Evolutionary conservation across 768 basidiomycete genomes (phyloP).

Genomic region (Leucocoprinus sp.): DNA sequence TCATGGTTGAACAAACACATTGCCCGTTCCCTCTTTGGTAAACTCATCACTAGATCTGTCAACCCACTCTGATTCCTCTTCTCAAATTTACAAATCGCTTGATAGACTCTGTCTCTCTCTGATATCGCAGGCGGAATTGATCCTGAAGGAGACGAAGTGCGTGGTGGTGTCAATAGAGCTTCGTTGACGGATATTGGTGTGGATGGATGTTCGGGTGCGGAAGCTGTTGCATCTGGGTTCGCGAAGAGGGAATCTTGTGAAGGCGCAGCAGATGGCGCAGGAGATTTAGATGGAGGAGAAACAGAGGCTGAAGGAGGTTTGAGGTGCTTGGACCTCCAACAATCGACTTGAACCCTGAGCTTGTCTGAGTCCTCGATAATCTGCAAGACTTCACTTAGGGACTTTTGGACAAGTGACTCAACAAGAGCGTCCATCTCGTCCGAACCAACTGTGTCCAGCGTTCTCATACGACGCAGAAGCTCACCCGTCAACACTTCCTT

Average conservation of each 20-base stretch:
- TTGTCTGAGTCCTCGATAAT: constrained; percentile 64
- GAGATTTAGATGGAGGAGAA: constrained; percentile 26
- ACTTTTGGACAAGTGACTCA: constrained; percentile 59
- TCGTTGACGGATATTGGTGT: constrained; percentile 76
- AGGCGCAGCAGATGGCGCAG: constrained; percentile 28
- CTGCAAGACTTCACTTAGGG: constrained; percentile 69
- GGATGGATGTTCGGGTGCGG: constrained; percentile 85
- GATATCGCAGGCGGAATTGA: constrained; percentile 45
- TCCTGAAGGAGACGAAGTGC: constrained; percentile 75
- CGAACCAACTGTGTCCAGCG: constrained; percentile 41
- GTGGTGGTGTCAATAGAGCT: constrained; percentile 71
- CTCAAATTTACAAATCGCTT: constrained; percentile 60
- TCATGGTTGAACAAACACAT: constrained; percentile 88
- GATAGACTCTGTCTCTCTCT: constrained; percentile 68
- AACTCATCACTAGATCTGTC: constrained; percentile 73
- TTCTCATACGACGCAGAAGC: constrained; percentile 64
- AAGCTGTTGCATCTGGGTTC: constrained; percentile 69
- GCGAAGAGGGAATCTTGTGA: constrained; percentile 70
- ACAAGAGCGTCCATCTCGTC: constrained; percentile 59
- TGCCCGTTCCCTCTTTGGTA: constrained; percentile 83
- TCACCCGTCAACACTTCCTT: constrained; percentile 83
- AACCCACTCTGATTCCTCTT: constrained; percentile 52
- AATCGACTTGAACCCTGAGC: constrained; percentile 56
- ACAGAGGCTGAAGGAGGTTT: constrained; percentile 6
- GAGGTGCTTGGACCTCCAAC: constrained; percentile 22